Evolutionary conservation across 805 yeast species (phyloP).

Genomic region (Komagataella populi): DNA sequence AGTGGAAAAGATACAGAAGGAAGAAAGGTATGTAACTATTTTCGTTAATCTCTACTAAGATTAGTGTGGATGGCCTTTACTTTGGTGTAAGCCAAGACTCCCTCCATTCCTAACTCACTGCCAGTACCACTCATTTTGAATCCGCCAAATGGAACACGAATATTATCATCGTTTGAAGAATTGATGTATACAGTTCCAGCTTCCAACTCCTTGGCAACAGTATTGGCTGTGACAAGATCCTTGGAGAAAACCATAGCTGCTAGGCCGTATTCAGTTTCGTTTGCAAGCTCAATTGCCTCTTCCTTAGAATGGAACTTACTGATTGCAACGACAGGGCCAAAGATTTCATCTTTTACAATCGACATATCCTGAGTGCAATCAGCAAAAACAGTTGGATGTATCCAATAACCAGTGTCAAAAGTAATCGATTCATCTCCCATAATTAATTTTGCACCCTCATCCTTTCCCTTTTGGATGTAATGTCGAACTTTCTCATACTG

Average conservation of each 20-base stretch:
- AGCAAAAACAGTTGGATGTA: conserved; percentile 66
- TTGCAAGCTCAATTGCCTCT: conserved; percentile 59
- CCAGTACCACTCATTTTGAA: conserved; percentile 71
- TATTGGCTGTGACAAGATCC: conserved; percentile 53
- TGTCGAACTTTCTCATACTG: conserved; percentile 39
- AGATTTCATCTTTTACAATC: conserved; percentile 69
- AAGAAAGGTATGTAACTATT: conserved; percentile 3
- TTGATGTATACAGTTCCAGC: conserved; percentile 65
- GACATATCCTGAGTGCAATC: conserved; percentile 54
- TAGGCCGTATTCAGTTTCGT: conserved; percentile 63
- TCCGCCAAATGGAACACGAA: conserved; percentile 70
- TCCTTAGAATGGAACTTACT: conserved; percentile 53
- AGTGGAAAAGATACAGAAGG: conserved; percentile 11
- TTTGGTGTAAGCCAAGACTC: conserved; percentile 58
- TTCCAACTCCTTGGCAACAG: conserved; percentile 42
- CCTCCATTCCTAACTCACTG: conserved; percentile 68
- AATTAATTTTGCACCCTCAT: conserved; percentile 33
- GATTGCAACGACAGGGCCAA: conserved; percentile 74
- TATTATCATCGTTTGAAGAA: conserved; percentile 51
- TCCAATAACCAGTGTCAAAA: conserved; percentile 44
- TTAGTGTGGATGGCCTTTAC: conserved; percentile 54
- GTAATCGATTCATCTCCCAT: conserved; percentile 28
- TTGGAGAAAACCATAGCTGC: conserved; percentile 73
- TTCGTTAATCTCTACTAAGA: conserved; percentile 13
- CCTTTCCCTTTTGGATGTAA: conserved; percentile 30